Conservation (phyloP, 306 rosid species). For the Arachis hypogaea region DNA sequence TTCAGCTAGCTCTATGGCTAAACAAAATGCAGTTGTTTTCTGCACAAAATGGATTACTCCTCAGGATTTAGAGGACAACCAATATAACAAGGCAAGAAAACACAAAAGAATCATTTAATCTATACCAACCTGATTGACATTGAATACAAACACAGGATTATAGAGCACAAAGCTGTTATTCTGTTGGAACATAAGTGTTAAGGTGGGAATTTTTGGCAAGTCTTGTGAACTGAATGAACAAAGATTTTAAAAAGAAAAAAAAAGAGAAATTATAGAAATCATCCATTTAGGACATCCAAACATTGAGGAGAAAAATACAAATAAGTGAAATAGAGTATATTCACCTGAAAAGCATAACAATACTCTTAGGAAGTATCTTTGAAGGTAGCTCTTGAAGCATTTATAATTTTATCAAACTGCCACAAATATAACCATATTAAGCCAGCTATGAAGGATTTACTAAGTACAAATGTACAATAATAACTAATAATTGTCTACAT, state of each 20-base stretch:
- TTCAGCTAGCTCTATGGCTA: no score
- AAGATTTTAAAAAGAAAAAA: background rate
- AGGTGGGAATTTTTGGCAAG: slow-evolving; percentile 67
- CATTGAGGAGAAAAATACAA: background rate
- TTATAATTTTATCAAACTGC: slow-evolving; percentile 75
- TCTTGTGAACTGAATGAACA: slow-evolving; percentile 58
- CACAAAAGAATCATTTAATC: slow-evolving; percentile 27
- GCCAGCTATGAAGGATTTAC: background rate
- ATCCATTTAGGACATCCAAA: slow-evolving; percentile 15
- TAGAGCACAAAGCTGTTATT: slow-evolving; percentile 81
- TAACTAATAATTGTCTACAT: slow-evolving; percentile 15
- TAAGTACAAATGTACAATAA: no score
- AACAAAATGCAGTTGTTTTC: no score
- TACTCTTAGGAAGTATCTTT: slow-evolving; percentile 79
- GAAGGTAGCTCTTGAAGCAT: slow-evolving; percentile 62
- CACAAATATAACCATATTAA: slow-evolving; percentile 42
- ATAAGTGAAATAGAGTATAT: background rate
- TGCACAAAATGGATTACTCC: no score
- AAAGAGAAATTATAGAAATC: slow-evolving; percentile 4
- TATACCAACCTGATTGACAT: slow-evolving; percentile 60
- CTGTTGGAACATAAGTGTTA: slow-evolving; percentile 66
- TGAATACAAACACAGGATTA: slow-evolving; percentile 57
- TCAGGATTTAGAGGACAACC: no score
- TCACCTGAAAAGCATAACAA: slow-evolving; percentile 77
- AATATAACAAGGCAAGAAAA: background rate